phyloP scores from a whole-genome alignment of 73 alveolate genomes.

The Tetrahymena malaccensis region DNA sequence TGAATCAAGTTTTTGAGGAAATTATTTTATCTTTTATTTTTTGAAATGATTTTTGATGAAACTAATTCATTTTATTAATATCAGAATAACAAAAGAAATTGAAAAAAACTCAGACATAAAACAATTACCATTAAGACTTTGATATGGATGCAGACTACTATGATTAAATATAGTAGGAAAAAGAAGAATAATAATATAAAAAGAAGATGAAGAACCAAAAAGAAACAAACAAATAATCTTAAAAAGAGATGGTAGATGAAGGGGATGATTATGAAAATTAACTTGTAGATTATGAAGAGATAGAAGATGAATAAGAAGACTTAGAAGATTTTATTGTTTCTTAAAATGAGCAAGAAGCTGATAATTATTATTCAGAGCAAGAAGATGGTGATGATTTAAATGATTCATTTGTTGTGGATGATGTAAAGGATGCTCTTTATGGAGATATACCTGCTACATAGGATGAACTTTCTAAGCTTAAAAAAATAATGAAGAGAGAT shows the following conservation, averaged over 20 bases:
- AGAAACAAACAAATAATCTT: neutral
- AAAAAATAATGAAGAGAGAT: neutral
- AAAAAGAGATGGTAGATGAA: neutral
- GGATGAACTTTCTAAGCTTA: conserved; percentile 1
- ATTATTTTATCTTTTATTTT: too few species aligned
- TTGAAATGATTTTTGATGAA: too few species aligned
- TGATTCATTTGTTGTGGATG: neutral
- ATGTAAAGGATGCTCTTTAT: neutral
- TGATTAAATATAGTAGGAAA: neutral
- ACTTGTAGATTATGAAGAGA: conserved; percentile 28
- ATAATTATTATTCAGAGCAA: conserved; percentile 15
- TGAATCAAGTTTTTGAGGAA: neutral
- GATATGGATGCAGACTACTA: neutral
- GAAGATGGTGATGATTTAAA: conserved; percentile 5
- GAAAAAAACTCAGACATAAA: neutral
- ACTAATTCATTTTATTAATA: neutral
- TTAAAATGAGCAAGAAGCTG: neutral
- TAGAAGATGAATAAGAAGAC: neutral
- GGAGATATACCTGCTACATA: neutral
- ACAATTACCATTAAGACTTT: neutral
- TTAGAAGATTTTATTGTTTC: neutral
- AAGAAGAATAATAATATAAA: neutral
- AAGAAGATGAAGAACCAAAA: neutral
- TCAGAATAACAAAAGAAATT: neutral
- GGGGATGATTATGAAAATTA: neutral